Evolutionary conservation across 345 rosid species (phyloP).

Genomic region (Lepidium aucheri): DNA sequence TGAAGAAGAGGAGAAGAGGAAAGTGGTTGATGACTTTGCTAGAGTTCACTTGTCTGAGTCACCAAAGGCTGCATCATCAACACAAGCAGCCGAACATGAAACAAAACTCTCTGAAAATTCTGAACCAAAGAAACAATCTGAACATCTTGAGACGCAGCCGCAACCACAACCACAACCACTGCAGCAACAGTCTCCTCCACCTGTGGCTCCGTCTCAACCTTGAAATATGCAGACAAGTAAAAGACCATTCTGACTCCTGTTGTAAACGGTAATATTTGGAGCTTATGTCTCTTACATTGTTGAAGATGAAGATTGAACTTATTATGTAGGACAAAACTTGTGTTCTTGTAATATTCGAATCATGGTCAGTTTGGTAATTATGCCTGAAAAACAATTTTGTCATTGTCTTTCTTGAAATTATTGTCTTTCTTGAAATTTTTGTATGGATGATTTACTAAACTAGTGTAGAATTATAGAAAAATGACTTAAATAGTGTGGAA

Average conservation of each 20-base stretch:
- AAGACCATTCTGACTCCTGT: slow-evolving; percentile 10
- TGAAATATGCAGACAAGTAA: slow-evolving; percentile 3
- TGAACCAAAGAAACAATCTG: slow-evolving; percentile 18
- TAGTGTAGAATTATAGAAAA: no score
- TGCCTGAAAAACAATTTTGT: slow-evolving; percentile 10
- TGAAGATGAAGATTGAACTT: slow-evolving; percentile 9
- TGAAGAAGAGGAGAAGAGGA: slow-evolving; percentile 76
- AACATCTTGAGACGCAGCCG: background rate
- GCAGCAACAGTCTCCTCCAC: slow-evolving; percentile 16
- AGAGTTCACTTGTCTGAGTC: slow-evolving; percentile 77
- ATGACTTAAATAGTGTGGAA: no score
- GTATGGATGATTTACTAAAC: no score
- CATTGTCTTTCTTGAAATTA: background rate
- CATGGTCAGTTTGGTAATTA: slow-evolving; percentile 16
- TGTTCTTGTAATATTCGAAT: slow-evolving; percentile 20
- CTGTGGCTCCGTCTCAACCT: slow-evolving; percentile 10
- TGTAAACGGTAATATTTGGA: slow-evolving; percentile 13
- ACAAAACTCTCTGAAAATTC: slow-evolving; percentile 4
- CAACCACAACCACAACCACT: background rate
- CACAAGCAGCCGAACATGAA: slow-evolving; percentile 28
- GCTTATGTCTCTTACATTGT: background rate
- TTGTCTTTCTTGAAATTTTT: no score
- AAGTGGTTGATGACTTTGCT: slow-evolving; percentile 81
- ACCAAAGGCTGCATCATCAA: slow-evolving; percentile 43
- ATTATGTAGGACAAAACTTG: slow-evolving; percentile 16